Base-by-base conservation (phyloP, 2,329 filamentous ascomycete species). In the Sclerotinia nivalis region DNA sequence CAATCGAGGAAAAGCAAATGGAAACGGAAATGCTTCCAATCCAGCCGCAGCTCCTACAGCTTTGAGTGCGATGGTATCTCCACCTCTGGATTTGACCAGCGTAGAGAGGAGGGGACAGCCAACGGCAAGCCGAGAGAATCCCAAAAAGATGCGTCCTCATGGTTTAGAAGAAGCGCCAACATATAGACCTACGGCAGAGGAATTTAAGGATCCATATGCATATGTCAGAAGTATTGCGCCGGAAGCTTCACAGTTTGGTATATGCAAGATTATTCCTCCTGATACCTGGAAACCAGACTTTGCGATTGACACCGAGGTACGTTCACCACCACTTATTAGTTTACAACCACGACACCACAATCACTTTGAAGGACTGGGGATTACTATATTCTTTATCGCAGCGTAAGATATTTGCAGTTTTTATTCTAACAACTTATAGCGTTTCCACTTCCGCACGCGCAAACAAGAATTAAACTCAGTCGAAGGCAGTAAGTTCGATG, bases 401-500 rank as follows among this genome's bases (percentile, higher is more conserved):
- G 40, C 31, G 31, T 58, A 15, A 20, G 13, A 40, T 25, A 28
- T 47, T 37, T 5, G 13, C 43, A 59, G 45, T 18, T 34, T 43
- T 49, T 66, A 66, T 71, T 70, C 77, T 80, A 71, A 80, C 71
- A 67, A 54, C 25, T 72, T 74, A 74, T 78, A 97, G 94, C 92
- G 90, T 81, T 99, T 99, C 78, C 96, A 99, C 80, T 99, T 99
- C 79, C 89, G 93, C 74, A 99, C 96, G 20, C 89, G 96, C 79
- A 93, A 96, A 79, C 96, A 99, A 80, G 95, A 98, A 81, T 85
- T 99, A 72, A 99, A 99, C 81, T 97, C 94, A 22, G 93, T 98
- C 62, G 96, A 99, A 91, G 96, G 96, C 85, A 96, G 93, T 96
- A 87, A 81, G 89, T 67, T 47, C n/a, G n/a, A 49, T 37, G 60